Percentiles rank a stretch among this genome's conserved stretches.
Conservation (phyloP, 2,329 filamentous ascomycete genomes). For the Diaporthe aspalathi region DNA sequence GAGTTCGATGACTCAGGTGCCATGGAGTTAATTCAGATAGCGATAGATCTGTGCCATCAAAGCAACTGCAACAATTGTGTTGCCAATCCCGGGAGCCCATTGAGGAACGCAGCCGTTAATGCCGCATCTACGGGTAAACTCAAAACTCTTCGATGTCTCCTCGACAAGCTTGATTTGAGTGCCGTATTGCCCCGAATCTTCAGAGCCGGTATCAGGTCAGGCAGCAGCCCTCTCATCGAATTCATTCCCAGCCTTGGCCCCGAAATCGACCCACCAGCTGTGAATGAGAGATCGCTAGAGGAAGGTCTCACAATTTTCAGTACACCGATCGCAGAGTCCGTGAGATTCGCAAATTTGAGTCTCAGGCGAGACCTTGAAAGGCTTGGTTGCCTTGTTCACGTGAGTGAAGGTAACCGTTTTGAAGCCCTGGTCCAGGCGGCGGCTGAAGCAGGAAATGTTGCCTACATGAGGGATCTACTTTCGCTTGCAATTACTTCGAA, state of each 20-base stretch:
- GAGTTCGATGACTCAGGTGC: neutral
- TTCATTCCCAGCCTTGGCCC: neutral
- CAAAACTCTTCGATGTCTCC: neutral
- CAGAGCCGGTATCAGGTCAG: neutral
- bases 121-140: neutral
- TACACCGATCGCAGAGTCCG: neutral
- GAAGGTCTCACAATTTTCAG: neutral
- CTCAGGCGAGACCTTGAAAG: neutral
- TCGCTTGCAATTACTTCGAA: neutral
- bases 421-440: neutral
- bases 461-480: neutral
- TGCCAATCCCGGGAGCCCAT: accelerated
- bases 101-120: neutral
- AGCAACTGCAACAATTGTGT: neutral
- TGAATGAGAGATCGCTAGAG: too few species aligned
- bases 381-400: neutral
- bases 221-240: neutral
- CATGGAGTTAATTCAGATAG: neutral
- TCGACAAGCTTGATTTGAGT: neutral
- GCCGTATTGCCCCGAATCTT: neutral
- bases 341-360: neutral
- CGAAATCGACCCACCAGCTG: neutral
- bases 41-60: neutral
- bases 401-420: neutral
- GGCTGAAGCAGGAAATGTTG: neutral